Conservation (phyloP, 148 eudicot species). For the Chenopodium suecicum region DNA sequence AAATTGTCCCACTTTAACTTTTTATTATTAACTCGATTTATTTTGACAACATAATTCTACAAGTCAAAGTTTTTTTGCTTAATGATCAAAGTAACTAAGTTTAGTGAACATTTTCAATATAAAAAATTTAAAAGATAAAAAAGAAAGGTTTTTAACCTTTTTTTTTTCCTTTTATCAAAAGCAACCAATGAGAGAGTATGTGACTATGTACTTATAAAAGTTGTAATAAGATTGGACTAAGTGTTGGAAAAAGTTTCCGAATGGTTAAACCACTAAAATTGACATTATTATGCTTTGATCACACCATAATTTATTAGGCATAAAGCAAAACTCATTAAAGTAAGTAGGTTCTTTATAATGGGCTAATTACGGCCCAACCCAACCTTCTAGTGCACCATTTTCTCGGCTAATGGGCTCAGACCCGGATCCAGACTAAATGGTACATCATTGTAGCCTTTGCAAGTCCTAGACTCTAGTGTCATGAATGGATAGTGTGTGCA, state of each 20-base stretch:
- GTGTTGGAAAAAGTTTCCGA: not conserved
- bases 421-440: too few species aligned
- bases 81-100: too few species aligned
- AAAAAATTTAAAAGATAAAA: too few species aligned
- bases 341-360: not conserved
- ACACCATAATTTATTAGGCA: not conserved
- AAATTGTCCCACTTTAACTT: too few species aligned
- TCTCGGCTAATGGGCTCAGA: not conserved
- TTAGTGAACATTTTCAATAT: too few species aligned
- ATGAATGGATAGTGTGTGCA: not conserved
- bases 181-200: not conserved
- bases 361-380: not conserved
- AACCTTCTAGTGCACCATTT: not conserved
- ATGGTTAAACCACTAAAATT: not conserved
- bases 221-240: not conserved
- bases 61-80: too few species aligned
- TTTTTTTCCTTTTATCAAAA: not conserved
- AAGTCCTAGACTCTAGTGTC: not conserved
- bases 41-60: too few species aligned
- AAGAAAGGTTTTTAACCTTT: not conserved
- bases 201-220: not conserved
- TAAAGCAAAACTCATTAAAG: not conserved
- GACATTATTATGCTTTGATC: not conserved
- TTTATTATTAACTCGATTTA: too few species aligned
- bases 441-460: not conserved